phyloP scores from a whole-genome alignment of 2,329 filamentous ascomycete species.

The Endoconidiophora laricicola region DNA sequence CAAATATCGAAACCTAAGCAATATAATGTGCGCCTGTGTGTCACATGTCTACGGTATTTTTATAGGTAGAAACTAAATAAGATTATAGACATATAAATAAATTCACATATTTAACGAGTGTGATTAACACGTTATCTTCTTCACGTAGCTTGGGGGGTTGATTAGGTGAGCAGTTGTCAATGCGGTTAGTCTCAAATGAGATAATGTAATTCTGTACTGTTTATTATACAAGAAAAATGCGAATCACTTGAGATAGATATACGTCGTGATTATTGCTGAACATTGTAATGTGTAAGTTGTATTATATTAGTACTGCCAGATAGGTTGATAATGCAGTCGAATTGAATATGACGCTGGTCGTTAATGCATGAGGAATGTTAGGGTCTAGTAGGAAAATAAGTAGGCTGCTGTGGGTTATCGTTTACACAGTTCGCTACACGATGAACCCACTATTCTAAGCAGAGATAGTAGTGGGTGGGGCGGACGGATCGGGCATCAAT shows the following conservation, averaged over 20 bases:
- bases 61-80: too few species aligned
- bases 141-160: neutral
- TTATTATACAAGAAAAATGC: too few species aligned
- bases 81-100: too few species aligned
- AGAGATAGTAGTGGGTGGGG: neutral
- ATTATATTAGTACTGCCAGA: neutral
- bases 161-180: neutral
- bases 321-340: neutral
- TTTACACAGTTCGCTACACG: too few species aligned
- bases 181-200: neutral
- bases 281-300: too few species aligned
- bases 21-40: too few species aligned
- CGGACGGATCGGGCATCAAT: neutral
- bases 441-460: neutral
- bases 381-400: slow-evolving; percentile 1
- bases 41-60: too few species aligned
- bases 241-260: too few species aligned
- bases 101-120: too few species aligned
- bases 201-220: neutral
- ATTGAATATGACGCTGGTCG: neutral
- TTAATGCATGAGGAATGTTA: neutral
- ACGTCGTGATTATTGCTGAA: too few species aligned
- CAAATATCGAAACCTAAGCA: too few species aligned
- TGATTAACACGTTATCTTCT: neutral
- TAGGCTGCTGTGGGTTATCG: too few species aligned